These are phyloP conservation scores for Withania somnifera DNA, from an alignment of 305 asterid species.

Conservation along the genomic window DNA sequence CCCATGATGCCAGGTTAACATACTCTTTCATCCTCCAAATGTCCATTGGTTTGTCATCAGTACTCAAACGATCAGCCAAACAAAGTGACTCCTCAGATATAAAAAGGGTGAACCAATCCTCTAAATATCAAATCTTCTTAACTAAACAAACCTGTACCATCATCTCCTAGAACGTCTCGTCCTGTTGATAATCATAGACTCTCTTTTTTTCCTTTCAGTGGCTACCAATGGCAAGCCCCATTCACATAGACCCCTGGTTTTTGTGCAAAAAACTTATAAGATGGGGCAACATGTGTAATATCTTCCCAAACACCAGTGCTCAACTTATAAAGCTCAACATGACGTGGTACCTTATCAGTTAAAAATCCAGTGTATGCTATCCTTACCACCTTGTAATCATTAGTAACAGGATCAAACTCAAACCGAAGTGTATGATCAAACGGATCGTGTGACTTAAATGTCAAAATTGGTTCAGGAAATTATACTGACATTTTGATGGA, in stretches of 20 bases:
- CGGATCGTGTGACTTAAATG: conserved; percentile 23
- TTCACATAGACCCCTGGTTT: conserved; percentile 9
- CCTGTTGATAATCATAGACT: conserved; percentile 16
- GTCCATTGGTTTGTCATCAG: conserved; percentile 3
- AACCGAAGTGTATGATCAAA: conserved; percentile 32
- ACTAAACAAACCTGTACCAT: conserved; percentile 18
- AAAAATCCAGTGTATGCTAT: conserved; percentile 18
- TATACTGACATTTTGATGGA: conserved; percentile 18
- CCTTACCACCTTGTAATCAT: conserved; percentile 41
- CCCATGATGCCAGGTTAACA: conserved; percentile 39
- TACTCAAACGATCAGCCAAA: conserved; percentile 15
- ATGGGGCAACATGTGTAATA: conserved; percentile 12
- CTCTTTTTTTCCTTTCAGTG: background rate
- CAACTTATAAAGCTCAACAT: conserved; percentile 36
- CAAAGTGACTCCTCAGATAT: conserved; percentile 16
- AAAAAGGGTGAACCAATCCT: background rate
- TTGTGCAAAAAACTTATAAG: conserved; percentile 3
- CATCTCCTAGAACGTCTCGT: conserved; percentile 29
- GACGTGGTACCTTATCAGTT: conserved; percentile 7
- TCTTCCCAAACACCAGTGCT: conserved; percentile 38
- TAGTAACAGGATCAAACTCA: conserved; percentile 22
- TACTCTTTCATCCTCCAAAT: conserved; percentile 46
- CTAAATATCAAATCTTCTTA: conserved; percentile 7
- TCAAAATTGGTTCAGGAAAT: conserved; percentile 31
- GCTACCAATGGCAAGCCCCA: conserved; percentile 41